Evolutionary conservation across 768 basidiomycete species (phyloP).

Genomic region (Leccinellum luteum): DNA sequence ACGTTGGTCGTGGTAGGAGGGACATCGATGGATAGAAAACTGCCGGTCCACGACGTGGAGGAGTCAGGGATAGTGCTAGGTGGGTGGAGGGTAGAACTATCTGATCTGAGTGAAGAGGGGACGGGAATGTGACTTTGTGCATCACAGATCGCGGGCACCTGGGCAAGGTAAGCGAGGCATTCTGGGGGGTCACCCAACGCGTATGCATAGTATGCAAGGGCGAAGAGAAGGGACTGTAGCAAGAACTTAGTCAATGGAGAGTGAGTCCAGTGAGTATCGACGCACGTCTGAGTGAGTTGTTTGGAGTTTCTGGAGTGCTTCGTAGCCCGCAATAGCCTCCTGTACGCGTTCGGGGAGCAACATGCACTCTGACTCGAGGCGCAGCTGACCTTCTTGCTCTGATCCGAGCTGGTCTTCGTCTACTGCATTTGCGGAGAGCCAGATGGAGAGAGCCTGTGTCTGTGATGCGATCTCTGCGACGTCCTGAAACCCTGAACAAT

Average conservation of each 20-base stretch:
- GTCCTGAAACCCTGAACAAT: slow-evolving; percentile 60
- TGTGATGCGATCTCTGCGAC: slow-evolving; percentile 65
- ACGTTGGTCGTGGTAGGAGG: slow-evolving; percentile 50
- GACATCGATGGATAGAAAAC: slow-evolving; percentile 42
- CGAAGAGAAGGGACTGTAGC: slow-evolving; percentile 61
- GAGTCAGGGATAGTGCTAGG: slow-evolving; percentile 34
- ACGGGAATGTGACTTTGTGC: slow-evolving; percentile 52
- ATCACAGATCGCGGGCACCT: slow-evolving; percentile 54
- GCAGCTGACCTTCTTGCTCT: slow-evolving; percentile 33
- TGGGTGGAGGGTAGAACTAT: slow-evolving; percentile 36
- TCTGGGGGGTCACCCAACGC: slow-evolving; percentile 64
- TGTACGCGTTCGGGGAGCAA: slow-evolving; percentile 53
- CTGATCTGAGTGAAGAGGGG: slow-evolving; percentile 42
- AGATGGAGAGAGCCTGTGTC: slow-evolving; percentile 60
- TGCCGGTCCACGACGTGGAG: slow-evolving; percentile 52
- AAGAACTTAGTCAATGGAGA: slow-evolving; percentile 6
- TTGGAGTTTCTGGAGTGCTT: slow-evolving; percentile 48
- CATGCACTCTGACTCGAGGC: slow-evolving; percentile 55
- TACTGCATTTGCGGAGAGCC: slow-evolving; percentile 45
- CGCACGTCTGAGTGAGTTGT: slow-evolving; percentile 57
- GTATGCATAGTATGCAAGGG: slow-evolving; percentile 78
- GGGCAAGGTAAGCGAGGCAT: slow-evolving; percentile 57
- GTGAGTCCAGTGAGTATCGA: slow-evolving; percentile 14
- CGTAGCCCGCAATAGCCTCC: slow-evolving; percentile 57
- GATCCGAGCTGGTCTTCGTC: slow-evolving; percentile 59